Base-by-base conservation (phyloP, 768 basidiomycete genomes). In the Gymnopilus dilepis region DNA sequence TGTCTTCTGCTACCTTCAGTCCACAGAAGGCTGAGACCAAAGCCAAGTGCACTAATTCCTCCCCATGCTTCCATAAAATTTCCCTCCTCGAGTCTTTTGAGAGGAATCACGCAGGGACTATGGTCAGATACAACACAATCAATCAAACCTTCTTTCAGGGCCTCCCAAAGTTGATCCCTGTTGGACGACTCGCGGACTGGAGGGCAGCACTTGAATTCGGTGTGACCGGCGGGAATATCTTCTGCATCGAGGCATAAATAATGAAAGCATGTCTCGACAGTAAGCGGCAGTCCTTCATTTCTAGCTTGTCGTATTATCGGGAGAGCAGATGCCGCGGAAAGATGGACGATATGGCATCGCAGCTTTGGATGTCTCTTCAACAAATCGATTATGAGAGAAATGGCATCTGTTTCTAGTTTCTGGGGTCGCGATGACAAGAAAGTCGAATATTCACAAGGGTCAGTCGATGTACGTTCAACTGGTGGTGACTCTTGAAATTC, bases 221-320 rank as follows among this genome's bases (percentile, higher is more conserved):
- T 89, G 22, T 76, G 85, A 9, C 90, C 90, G 59, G 83, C 72
- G 5, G 93, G 94, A 60, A 97, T 89, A 48, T 85, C 76, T 56
- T 87, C 84, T 0, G 94, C 83, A 40, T 84, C 79, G 7, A 97
- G 84, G 67, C 87, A 87, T 21, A 98, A 86, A 77, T 99, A 99
- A 75, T 99, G 97, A 77, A 97, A 98, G 75, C 96, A 98, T 0
- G 97, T 99, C 80, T 99, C 97, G 52, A 95, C 93, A 0, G 95
- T 94, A 54, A 99, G 77, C 8, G 88, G 87, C 33, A 86, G 74
- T 0, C 90, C 86, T 1, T 84, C 77, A 1, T 78, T 72, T 67
- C 82, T 87, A 4, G 95, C 95, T 48, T 84, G 79, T 41, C 86
- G 85, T 61, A 99, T 86, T 38, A 86, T 66, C 3, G 90, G 92